These are phyloP conservation scores for Fagopyrum homotropicum DNA, from an alignment of 148 eudicot species.

Conservation along the genomic window DNA sequence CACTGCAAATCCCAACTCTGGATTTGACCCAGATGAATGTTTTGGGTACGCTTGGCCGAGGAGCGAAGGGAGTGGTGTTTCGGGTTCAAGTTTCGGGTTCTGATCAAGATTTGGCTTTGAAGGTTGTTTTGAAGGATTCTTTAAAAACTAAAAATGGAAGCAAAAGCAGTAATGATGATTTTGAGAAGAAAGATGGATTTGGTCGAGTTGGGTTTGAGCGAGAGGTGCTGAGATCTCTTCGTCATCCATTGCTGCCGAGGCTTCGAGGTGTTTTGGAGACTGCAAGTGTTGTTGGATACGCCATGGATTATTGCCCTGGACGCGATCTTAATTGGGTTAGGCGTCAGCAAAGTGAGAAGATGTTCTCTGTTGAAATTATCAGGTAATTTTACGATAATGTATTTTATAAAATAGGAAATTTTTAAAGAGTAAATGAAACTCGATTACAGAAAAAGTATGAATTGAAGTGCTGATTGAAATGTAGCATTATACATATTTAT, in stretches of 20 bases:
- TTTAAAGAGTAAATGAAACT: too few relatives aligned
- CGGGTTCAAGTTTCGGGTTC: conserved; percentile 40
- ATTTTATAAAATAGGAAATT: neutral
- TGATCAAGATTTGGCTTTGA: conserved; percentile 53
- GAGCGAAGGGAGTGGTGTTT: conserved; percentile 74
- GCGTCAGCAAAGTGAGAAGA: conserved; percentile 40
- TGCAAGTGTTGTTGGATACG: conserved; percentile 13
- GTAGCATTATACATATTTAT: neutral
- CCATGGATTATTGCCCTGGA: conserved; percentile 65
- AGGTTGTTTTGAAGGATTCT: conserved; percentile 37
- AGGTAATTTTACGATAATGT: neutral
- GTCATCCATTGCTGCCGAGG: neutral
- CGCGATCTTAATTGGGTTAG: conserved; percentile 70
- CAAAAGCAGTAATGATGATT: conserved; percentile 34
- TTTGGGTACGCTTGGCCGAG: conserved; percentile 53
- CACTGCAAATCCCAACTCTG: neutral
- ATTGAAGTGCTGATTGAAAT: too few relatives aligned
- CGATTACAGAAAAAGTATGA: too few relatives aligned
- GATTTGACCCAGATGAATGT: neutral
- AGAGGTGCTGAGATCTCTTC: neutral
- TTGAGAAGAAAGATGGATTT: neutral
- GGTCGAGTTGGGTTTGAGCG: conserved; percentile 25
- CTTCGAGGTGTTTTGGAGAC: conserved; percentile 7
- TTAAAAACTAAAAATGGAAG: conserved; percentile 41
- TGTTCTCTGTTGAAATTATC: conserved; percentile 47